phyloP scores from a whole-genome alignment of 495 filamentous ascomycete genomes.

The Xylaria palmicola region DNA sequence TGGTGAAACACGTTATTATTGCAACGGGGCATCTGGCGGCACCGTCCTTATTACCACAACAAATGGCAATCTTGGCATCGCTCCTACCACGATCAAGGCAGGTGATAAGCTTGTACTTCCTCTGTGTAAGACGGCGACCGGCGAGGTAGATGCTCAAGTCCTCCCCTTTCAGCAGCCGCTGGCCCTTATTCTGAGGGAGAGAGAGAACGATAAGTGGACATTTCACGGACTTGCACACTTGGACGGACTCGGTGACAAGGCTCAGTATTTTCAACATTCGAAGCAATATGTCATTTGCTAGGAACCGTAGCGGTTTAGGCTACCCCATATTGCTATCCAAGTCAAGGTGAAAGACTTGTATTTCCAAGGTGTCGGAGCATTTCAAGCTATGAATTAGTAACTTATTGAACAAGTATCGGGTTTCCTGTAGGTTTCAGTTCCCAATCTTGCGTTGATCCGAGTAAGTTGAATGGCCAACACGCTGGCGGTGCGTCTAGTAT shows the following conservation, averaged over 20 bases:
- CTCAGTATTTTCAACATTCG: background rate
- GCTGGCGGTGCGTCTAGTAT: too few relatives aligned
- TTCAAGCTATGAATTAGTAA: too few relatives aligned
- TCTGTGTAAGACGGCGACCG: background rate
- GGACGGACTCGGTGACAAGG: background rate
- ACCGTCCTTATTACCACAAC: background rate
- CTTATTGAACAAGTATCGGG: too few relatives aligned
- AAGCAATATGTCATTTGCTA: background rate
- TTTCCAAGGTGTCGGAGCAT: too few relatives aligned
- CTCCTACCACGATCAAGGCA: background rate
- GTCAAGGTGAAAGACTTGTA: too few relatives aligned
- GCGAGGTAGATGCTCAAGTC: background rate
- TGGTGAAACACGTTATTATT: background rate
- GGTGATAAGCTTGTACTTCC: background rate
- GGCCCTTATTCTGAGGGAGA: background rate
- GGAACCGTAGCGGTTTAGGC: too few relatives aligned
- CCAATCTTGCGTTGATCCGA: too few relatives aligned
- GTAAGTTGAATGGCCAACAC: too few relatives aligned
- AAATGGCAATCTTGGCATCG: background rate
- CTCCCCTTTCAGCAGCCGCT: background rate
- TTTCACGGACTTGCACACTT: background rate
- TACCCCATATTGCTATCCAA: too few relatives aligned
- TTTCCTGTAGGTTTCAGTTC: too few relatives aligned
- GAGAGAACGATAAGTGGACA: background rate
- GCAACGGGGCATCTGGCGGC: background rate